Conservation (phyloP, 129 eudicot genomes). For the Artemisia argyi region DNA sequence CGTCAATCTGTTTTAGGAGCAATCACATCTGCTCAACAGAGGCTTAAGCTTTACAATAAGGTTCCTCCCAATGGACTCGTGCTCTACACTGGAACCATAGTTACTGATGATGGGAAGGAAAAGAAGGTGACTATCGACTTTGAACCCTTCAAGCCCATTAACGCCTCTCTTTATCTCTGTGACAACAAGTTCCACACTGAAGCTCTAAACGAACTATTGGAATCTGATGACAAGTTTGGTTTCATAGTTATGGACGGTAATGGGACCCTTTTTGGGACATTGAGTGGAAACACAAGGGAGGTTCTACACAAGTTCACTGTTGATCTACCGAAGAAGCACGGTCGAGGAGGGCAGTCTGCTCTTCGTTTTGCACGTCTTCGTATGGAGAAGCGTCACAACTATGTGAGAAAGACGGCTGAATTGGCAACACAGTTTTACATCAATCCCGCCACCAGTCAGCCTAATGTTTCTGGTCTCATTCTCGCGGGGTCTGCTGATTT, state of each 20-base stretch:
- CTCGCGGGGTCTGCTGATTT: slow-evolving; percentile 49
- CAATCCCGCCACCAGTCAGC: slow-evolving; percentile 42
- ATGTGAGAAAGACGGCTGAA: slow-evolving; percentile 39
- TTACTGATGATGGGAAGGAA: slow-evolving; percentile 42
- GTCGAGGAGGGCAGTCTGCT: slow-evolving; percentile 44
- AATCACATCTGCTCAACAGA: slow-evolving; percentile 43
- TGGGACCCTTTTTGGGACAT: slow-evolving; percentile 43
- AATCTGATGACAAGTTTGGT: slow-evolving; percentile 41
- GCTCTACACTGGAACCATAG: slow-evolving; percentile 41
- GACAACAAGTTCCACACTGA: slow-evolving; percentile 43
- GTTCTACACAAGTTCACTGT: slow-evolving; percentile 42
- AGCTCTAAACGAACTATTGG: slow-evolving; percentile 35
- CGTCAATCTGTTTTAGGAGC: slow-evolving; percentile 46
- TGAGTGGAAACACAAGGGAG: slow-evolving; percentile 42
- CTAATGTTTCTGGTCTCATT: slow-evolving; percentile 42
- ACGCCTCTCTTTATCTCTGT: slow-evolving; percentile 43
- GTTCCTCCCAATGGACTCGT: slow-evolving; percentile 44
- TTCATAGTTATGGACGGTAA: slow-evolving; percentile 45
- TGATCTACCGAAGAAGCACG: slow-evolving; percentile 44
- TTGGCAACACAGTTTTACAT: slow-evolving; percentile 41
- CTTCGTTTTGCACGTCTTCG: slow-evolving; percentile 46
- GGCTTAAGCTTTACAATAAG: slow-evolving; percentile 41
- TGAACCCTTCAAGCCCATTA: slow-evolving; percentile 43
- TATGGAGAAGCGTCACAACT: slow-evolving; percentile 46
- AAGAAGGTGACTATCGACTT: slow-evolving; percentile 43